phyloP scores from a whole-genome alignment of 179 eudicot species.

The Beta lomatogona region DNA sequence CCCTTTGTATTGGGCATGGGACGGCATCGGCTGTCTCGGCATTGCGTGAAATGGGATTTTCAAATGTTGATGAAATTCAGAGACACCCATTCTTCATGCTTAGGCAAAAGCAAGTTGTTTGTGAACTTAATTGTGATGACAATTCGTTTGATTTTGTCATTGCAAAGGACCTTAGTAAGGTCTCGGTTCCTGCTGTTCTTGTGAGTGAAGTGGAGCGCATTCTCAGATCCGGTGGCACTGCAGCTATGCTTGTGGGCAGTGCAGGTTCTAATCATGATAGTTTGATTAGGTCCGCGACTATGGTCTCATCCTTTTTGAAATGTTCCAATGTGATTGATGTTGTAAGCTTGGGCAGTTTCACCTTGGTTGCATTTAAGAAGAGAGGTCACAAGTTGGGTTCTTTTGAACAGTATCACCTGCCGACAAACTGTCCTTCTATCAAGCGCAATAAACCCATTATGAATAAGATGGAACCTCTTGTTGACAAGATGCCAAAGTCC shows the following conservation, averaged over 20 bases:
- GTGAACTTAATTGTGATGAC: constrained; percentile 59
- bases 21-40: constrained; percentile 46
- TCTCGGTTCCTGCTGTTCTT: constrained; percentile 73
- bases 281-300: constrained; percentile 57
- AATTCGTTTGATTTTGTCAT: constrained; percentile 63
- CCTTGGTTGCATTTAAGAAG: constrained; percentile 66
- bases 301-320: constrained; percentile 60
- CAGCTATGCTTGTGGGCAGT: constrained; percentile 61
- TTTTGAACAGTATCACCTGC: constrained; percentile 56
- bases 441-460: constrained; percentile 52
- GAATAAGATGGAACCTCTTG: constrained; percentile 55
- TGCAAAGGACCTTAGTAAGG: constrained; percentile 67
- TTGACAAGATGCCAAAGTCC: constrained; percentile 14
- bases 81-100: constrained; percentile 67
- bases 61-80: constrained; percentile 46
- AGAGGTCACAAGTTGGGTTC: constrained; percentile 30
- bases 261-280: constrained; percentile 44
- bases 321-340: constrained; percentile 58
- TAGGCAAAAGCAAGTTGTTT: constrained; percentile 51
- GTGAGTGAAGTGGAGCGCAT: constrained; percentile 80
- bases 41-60: constrained; percentile 58
- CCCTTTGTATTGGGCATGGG: constrained; percentile 72
- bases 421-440: constrained; percentile 57
- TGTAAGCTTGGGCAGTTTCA: constrained; percentile 42
- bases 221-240: constrained; percentile 68